Percentiles rank a stretch among this genome's conserved stretches.
These are phyloP conservation scores for Stipa capillata DNA, from an alignment of 176 grass and related monocot genomes.

Conservation along the genomic window DNA sequence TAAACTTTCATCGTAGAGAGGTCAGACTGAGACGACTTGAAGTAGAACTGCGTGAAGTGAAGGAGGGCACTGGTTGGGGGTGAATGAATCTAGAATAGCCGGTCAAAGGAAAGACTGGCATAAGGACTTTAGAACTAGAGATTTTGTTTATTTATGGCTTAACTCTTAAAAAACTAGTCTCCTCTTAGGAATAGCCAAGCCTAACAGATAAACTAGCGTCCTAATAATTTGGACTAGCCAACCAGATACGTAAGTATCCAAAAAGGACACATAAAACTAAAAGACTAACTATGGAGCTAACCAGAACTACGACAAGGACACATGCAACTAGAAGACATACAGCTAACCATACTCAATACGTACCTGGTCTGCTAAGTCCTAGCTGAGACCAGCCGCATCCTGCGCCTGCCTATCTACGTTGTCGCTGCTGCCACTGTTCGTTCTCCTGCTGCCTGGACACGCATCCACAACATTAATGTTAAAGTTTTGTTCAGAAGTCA, in stretches of 20 bases:
- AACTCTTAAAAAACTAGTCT: too few species aligned
- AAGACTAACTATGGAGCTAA: background rate
- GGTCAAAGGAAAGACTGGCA: background rate
- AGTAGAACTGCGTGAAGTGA: background rate
- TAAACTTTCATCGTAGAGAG: background rate
- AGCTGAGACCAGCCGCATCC: too few species aligned
- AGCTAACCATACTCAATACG: background rate
- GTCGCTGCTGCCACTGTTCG: background rate
- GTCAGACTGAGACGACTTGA: background rate
- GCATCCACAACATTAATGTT: background rate
- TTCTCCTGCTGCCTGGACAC: background rate
- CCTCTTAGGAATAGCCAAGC: background rate
- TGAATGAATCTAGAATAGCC: too few species aligned
- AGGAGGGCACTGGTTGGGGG: background rate
- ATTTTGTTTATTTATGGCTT: background rate
- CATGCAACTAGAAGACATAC: background rate
- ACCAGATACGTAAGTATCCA: background rate
- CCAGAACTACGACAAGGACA: background rate
- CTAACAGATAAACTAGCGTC: background rate
- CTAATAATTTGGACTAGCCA: background rate
- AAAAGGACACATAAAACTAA: background rate
- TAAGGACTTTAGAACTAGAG: background rate
- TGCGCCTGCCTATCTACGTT: background rate
- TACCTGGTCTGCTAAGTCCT: too few species aligned
- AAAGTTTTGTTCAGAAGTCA: background rate